Evolutionary conservation across 495 filamentous ascomycete species (phyloP), one percentile per base, ranked within the genome.

Genomic region (Tricharina praecox): DNA sequence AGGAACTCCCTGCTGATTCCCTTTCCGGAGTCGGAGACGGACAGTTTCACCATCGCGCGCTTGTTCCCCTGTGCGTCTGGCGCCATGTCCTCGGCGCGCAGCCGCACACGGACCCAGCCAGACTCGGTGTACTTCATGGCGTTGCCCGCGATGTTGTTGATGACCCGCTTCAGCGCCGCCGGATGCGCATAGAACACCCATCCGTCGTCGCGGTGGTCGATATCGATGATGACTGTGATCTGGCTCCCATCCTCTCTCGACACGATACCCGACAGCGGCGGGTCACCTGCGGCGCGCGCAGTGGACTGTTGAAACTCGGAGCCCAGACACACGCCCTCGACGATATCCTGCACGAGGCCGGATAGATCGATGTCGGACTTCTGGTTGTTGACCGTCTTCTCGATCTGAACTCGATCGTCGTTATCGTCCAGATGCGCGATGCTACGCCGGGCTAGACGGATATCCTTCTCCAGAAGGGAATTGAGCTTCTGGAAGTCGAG

Each of bases 131-230:
- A 87, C 53, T 92, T 92, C 53, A 88, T 70, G 0, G 84, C 75
- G 60, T 92, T 92, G 15, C 84, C 80, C 46, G 85, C 78, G 1
- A 88, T 51, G 53, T 92, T 87, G 78, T 85, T 82, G 25, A 90
- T 71, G 34, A 86, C 72, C 2, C 84, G 73, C 15, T 79, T 71
- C 32, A 85, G 62, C 2, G 81, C 82, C 3, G 81, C 81, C 0
- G 80, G 78, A 33, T 86, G 78, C 0, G 76, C 75, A 3, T 66
- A 66, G 60, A 82, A 85, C 10, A 71, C 49, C 67, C 76, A 85
- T 3, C 53, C 58, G 33, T 73, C 68, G 15, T 66, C 65, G 3
- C 64, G 53, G 7, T 63, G 63, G 19, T 74, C 69, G 36, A 86
- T 71, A 58, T 82, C 77, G 10, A 86, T 58, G 26, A 78, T 66